A percentile compares a stretch with the other conserved stretches of the same genome.
These are phyloP conservation scores for Scheffersomyces quercinus DNA, from an alignment of 1,139 yeast genomes.

Conservation along the genomic window DNA sequence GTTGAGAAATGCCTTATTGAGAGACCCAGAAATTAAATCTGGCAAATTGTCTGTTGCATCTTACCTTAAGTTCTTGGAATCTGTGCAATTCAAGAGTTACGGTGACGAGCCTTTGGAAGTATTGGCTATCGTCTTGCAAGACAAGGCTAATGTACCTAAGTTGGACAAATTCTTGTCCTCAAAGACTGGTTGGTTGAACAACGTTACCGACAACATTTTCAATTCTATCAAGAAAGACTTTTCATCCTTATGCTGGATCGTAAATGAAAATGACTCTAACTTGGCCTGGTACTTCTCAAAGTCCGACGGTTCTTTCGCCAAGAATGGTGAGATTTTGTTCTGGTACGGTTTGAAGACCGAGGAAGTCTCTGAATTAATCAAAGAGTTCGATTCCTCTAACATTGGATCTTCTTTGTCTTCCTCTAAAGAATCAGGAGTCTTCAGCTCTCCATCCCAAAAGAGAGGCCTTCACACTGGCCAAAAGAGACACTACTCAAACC, in stretches of 20 bases:
- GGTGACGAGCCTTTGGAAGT: constrained; percentile 97
- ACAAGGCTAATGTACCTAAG: constrained; percentile 55
- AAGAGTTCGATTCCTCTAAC: constrained; percentile 53
- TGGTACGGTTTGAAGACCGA: constrained; percentile 88
- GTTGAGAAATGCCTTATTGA: constrained; percentile 71
- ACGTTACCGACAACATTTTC: constrained; percentile 94
- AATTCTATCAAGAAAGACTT: constrained; percentile 77
- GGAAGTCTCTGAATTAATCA: constrained; percentile 65
- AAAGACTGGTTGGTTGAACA: constrained; percentile 94
- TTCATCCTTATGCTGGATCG: constrained; percentile 78
- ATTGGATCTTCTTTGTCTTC: constrained; percentile 40
- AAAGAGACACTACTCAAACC: constrained; percentile 39
- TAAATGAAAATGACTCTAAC: constrained; percentile 87
- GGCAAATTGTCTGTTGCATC: constrained; percentile 79
- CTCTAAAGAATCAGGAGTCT: constrained; percentile 43
- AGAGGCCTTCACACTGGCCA: constrained; percentile 37
- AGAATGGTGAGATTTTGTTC: constrained; percentile 85
- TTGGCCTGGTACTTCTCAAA: constrained; percentile 89
- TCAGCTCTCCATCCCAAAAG: constrained; percentile 39
- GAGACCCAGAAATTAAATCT: constrained; percentile 72
- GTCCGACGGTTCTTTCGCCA: constrained; percentile 91
- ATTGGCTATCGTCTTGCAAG: constrained; percentile 72
- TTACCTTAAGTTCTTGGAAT: constrained; percentile 72
- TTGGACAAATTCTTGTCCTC: constrained; percentile 87
- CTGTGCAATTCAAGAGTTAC: constrained; percentile 67